phyloP scores from a whole-genome alignment of 139 green algal species.

The Chlorella sp. region DNA sequence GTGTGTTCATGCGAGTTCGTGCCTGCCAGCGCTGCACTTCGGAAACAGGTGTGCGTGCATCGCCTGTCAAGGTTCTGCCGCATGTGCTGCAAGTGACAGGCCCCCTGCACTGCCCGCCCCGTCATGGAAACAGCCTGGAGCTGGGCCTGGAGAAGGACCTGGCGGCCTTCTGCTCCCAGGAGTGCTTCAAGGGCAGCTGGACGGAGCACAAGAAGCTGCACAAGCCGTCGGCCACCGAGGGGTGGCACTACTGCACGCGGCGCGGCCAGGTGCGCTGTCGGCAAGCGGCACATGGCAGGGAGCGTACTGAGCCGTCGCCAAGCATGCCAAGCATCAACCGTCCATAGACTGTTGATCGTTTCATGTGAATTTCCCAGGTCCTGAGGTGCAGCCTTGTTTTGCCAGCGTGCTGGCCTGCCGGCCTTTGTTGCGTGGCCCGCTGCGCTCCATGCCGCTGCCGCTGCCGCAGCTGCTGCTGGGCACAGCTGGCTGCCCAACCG shows the following conservation, averaged over 20 bases:
- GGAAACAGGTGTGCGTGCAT: neutral
- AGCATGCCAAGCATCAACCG: too few species aligned
- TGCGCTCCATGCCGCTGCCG: too few species aligned
- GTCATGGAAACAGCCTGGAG: slow-evolving; percentile 50
- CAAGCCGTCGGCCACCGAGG: slow-evolving; percentile 49
- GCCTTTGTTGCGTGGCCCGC: too few species aligned
- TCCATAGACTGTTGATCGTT: too few species aligned
- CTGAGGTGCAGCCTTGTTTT: too few species aligned
- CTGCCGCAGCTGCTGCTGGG: too few species aligned
- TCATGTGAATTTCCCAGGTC: too few species aligned
- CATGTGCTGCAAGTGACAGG: neutral
- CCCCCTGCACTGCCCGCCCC: neutral
- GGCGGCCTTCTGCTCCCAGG: slow-evolving; percentile 91
- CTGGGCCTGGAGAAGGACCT: slow-evolving; percentile 73
- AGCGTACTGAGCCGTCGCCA: too few species aligned
- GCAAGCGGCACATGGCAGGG: too few species aligned
- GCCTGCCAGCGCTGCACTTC: neutral
- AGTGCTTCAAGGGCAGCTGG: slow-evolving; percentile 95
- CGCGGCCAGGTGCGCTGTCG: slow-evolving; percentile 60
- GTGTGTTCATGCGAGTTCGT: too few species aligned
- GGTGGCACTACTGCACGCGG: slow-evolving; percentile 82
- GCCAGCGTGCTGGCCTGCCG: too few species aligned
- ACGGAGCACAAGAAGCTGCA: slow-evolving; percentile 83
- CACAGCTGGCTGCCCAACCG: too few species aligned
- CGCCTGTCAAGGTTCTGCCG: neutral